Evolutionary conservation across 2,329 filamentous ascomycete genomes (phyloP), one percentile per base, ranked within the genome.

Genomic region (Phialocephala subalpina): DNA sequence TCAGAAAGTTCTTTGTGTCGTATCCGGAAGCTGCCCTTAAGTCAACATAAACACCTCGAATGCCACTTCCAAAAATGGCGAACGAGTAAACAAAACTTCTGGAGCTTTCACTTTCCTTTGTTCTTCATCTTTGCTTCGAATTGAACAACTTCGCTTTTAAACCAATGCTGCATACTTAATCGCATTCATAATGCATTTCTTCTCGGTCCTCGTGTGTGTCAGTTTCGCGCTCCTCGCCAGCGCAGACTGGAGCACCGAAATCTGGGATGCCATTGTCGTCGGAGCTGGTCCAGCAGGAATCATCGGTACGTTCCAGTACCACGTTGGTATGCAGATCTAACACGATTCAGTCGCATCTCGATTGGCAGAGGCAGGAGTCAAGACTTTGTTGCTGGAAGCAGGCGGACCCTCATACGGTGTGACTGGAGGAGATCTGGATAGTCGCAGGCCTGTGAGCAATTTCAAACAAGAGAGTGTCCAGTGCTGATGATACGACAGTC

Each of bases 271-370:
- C 40, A 83, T 84, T 56, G 74, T 84, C 18, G 78, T 84, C 20
- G 82, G 82, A n/a, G 81, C 82, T 40, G 84, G 84, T 35, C 82
- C 84, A 8, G 83, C 83, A 8, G 84, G 84, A 6, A 84, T 86
- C 60, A 82, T 86, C 35, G 69, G 72, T 74, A 58, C 45, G 66
- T 25, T 49, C 12, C n/a, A 14, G 25, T n/a, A 33, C 22, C 1
- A 57, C 40, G 8, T 29, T 16, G 27, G 18, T 58, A n/a, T 14
- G 12, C 20, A 40, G 20, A 35, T 22, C 25, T 47, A 27, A 66
- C 14, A 25, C n/a, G 4, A 14, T n/a, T 6, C 40, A 68, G 69
- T 67, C 7, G 55, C 66, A 12, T 63, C 25, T 29, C 62, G 66
- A 16, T 60, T 86, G 74, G 84, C 83, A 60, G 83, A 84, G 68